Evolutionary conservation across 768 basidiomycete genomes (phyloP).

Genomic region (Favolaschia claudopus): DNA sequence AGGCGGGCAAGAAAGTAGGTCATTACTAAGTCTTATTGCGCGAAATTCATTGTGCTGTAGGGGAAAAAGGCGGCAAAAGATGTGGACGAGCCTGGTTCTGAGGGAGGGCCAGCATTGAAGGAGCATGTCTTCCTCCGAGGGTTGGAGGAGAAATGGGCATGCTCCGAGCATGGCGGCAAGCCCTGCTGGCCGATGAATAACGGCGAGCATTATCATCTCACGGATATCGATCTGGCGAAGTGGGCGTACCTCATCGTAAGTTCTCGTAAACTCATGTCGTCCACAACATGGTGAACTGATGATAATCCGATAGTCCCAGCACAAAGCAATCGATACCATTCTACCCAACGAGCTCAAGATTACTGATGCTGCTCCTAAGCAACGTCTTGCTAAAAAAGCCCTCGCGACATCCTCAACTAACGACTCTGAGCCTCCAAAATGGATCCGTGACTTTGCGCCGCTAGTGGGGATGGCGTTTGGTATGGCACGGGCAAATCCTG

Average conservation of each 20-base stretch:
- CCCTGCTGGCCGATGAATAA: conserved; percentile 9
- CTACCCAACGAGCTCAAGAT: not conserved
- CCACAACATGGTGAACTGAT: not conserved
- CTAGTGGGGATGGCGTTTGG: not conserved
- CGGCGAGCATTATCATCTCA: not conserved
- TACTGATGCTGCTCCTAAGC: not conserved
- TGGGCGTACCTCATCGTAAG: conserved; percentile 1
- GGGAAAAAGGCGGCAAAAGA: not conserved
- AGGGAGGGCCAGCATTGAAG: not conserved
- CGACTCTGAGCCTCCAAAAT: not conserved
- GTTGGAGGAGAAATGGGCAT: not conserved
- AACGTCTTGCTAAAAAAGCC: not conserved
- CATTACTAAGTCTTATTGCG: not conserved
- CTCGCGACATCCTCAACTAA: not conserved
- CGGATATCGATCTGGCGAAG: not conserved
- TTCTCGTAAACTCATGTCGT: too few relatives aligned
- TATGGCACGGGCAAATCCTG: not conserved
- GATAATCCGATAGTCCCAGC: not conserved
- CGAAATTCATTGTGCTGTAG: not conserved
- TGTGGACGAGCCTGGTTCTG: too few relatives aligned
- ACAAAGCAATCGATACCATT: not conserved
- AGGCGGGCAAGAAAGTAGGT: not conserved
- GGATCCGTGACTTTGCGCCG: not conserved
- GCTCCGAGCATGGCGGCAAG: conserved; percentile 14
- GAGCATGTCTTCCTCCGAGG: not conserved